These are phyloP conservation scores for Macrocybe sp. DNA, from an alignment of 1,284 basidiomycete species.

Conservation along the genomic window DNA sequence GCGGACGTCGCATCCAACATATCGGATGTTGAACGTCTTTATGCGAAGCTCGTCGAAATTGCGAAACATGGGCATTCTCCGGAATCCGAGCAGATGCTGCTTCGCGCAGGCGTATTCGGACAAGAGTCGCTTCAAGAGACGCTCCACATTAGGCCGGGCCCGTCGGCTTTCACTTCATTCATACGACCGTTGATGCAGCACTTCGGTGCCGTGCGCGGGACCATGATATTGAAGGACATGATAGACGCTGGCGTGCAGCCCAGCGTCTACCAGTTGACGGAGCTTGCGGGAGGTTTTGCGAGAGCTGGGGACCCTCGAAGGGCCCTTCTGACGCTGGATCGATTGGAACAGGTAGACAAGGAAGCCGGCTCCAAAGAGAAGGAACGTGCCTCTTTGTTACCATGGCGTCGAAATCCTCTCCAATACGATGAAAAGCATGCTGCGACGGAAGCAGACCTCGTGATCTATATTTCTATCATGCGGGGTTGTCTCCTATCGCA, in stretches of 20 bases:
- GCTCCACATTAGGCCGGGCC: slow-evolving; percentile 2
- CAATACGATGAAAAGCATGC: too few species aligned
- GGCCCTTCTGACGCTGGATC: slow-evolving; percentile 27
- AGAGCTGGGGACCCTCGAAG: slow-evolving; percentile 19
- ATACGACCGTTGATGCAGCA: slow-evolving; percentile 25
- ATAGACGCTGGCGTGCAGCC: slow-evolving; percentile 27
- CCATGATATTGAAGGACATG: slow-evolving; percentile 33
- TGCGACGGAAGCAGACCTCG: slow-evolving; percentile 17
- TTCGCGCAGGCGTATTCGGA: not conserved
- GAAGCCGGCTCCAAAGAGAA: too few species aligned
- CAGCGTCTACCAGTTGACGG: slow-evolving; percentile 33
- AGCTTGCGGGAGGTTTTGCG: slow-evolving; percentile 32
- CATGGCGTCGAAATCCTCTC: too few species aligned
- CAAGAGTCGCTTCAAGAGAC: not conserved
- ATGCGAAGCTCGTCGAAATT: slow-evolving; percentile 21
- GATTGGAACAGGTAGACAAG: slow-evolving; percentile 21
- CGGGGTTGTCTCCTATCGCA: slow-evolving; percentile 21
- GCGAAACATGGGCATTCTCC: slow-evolving; percentile 1
- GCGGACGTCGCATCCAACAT: slow-evolving; percentile 12
- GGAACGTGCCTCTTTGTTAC: too few species aligned
- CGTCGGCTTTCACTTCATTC: slow-evolving; percentile 34
- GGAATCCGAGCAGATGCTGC: too few species aligned
- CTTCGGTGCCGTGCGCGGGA: slow-evolving; percentile 19
- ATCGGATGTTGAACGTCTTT: slow-evolving; percentile 20
- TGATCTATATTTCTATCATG: slow-evolving; percentile 29